These are phyloP conservation scores for Colletotrichum siamense DNA, from an alignment of 2,329 filamentous ascomycete genomes.

Conservation along the genomic window DNA sequence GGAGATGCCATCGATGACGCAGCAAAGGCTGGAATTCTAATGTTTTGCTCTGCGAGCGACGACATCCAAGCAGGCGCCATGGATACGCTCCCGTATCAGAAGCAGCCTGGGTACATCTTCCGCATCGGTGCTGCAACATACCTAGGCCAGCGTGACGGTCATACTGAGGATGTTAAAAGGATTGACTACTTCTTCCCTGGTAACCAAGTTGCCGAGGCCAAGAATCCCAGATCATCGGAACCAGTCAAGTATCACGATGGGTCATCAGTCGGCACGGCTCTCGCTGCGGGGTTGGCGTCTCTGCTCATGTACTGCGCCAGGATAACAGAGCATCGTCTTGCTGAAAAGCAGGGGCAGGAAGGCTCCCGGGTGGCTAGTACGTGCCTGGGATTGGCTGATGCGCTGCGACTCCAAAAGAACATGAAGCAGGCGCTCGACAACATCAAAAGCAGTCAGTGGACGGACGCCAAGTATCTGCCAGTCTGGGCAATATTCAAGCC, in stretches of 20 bases:
- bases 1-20: not conserved
- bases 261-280: not conserved
- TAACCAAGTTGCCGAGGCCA: not conserved
- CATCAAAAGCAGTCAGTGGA: not conserved
- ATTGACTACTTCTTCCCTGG: not conserved
- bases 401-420: not conserved
- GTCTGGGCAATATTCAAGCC: not conserved
- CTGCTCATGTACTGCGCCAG: not conserved
- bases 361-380: not conserved
- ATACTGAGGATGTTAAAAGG: not conserved
- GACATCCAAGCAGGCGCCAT: not conserved
- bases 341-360: not conserved
- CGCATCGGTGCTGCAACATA: not conserved
- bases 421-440: not conserved
- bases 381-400: not conserved
- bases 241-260: not conserved
- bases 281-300: not conserved
- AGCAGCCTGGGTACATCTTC: not conserved
- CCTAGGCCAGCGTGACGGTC: not conserved
- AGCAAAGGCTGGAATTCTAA: not conserved
- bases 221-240: not conserved
- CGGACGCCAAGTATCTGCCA: not conserved
- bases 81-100: not conserved
- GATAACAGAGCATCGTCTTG: not conserved
- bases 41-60: not conserved